phyloP scores from a whole-genome alignment of 106 monocot genomes.

The Ottelia alismoides region DNA sequence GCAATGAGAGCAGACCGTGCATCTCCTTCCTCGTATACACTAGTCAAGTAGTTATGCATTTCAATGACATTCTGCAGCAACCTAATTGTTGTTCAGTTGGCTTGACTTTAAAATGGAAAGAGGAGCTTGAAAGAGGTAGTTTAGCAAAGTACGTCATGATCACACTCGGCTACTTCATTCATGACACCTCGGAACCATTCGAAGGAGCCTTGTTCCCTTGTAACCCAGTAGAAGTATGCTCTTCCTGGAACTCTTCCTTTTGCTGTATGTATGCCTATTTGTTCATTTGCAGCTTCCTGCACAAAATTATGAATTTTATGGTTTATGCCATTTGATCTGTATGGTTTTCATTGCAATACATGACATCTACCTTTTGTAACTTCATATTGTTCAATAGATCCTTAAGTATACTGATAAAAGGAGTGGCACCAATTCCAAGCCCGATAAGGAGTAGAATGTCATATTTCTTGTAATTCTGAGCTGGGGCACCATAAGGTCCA shows the following conservation, averaged over 20 bases:
- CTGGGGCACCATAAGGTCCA: constrained; percentile 95
- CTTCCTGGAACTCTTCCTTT: constrained; percentile 45
- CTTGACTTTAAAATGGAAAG: background rate
- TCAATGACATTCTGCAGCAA: constrained; percentile 64
- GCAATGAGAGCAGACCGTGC: constrained; percentile 93
- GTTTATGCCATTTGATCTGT: no score
- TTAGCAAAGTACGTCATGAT: constrained; percentile 33
- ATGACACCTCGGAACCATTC: constrained; percentile 97
- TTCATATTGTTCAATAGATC: constrained; percentile 81
- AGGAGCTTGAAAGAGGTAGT: background rate
- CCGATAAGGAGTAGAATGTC: constrained; percentile 88
- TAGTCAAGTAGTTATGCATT: constrained; percentile 87
- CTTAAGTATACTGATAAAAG: constrained; percentile 92
- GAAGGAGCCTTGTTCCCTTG: constrained; percentile 89
- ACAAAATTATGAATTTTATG: background rate
- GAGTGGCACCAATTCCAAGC: constrained; percentile 94
- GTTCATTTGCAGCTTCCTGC: constrained; percentile 21
- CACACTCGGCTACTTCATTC: constrained; percentile 88
- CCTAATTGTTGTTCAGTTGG: background rate
- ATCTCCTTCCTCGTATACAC: constrained; percentile 96
- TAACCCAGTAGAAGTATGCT: constrained; percentile 98
- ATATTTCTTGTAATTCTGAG: constrained; percentile 95
- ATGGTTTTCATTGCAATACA: no score
- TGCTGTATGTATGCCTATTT: constrained; percentile 4
- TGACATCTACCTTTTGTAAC: constrained; percentile 34